Conservation (phyloP, 2,329 filamentous ascomycete genomes). For the Aspergillus texensis region DNA sequence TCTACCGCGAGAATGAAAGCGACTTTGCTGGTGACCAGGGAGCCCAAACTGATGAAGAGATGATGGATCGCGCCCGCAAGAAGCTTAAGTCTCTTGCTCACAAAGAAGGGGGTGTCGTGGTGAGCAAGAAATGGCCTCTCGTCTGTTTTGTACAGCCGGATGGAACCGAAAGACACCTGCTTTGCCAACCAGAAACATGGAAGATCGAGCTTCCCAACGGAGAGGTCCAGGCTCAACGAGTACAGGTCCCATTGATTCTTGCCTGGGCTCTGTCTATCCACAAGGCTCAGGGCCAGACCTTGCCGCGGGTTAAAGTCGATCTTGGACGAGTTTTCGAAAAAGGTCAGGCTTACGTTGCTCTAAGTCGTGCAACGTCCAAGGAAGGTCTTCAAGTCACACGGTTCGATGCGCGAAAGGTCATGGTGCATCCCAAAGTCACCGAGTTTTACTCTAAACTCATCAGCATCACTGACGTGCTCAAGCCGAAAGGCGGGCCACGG, state of each 20-base stretch:
- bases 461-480: slow-evolving; percentile 63
- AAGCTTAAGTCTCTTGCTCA: slow-evolving; percentile 60
- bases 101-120: slow-evolving; percentile 51
- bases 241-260: slow-evolving; percentile 82
- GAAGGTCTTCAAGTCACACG: slow-evolving; percentile 82
- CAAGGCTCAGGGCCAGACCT: slow-evolving; percentile 94
- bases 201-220: slow-evolving; percentile 96
- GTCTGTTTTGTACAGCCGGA: slow-evolving; percentile 82
- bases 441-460: slow-evolving; percentile 83
- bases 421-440: slow-evolving; percentile 86
- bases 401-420: slow-evolving; percentile 88
- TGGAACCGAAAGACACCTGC: slow-evolving; percentile 72
- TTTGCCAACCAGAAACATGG: slow-evolving; percentile 88
- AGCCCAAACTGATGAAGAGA: slow-evolving; percentile 48
- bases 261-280: slow-evolving; percentile 98
- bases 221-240: slow-evolving; percentile 85
- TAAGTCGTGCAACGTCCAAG: slow-evolving; percentile 89
- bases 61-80: slow-evolving; percentile 50
- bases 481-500: slow-evolving; percentile 34
- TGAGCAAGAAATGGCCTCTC: slow-evolving; percentile 70
- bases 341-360: slow-evolving; percentile 94
- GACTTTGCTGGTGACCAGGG: slow-evolving; percentile 54
- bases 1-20: slow-evolving; percentile 61
- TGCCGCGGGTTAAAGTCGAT: slow-evolving; percentile 93
- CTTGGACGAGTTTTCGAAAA: slow-evolving; percentile 92